Evolutionary conservation across 1,139 yeast genomes (phyloP).

Genomic region (Komagataea norvegica): DNA sequence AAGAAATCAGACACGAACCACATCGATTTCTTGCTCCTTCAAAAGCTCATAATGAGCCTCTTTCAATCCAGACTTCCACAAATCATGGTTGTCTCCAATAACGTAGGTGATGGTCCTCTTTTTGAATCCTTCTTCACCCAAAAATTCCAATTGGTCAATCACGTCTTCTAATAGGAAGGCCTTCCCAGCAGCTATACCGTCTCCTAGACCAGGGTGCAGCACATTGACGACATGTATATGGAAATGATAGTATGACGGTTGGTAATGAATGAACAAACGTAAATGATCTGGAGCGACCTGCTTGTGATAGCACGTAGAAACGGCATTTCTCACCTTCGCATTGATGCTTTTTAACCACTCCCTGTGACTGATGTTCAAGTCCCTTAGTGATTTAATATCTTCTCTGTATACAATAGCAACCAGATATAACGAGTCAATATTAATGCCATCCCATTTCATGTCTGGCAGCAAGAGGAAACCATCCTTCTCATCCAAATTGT

Average conservation of each 20-base stretch:
- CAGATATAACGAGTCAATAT: slow-evolving; percentile 65
- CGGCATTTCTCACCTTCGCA: slow-evolving; percentile 40
- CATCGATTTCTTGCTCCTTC: slow-evolving; percentile 3
- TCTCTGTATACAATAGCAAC: slow-evolving; percentile 70
- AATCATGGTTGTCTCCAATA: slow-evolving; percentile 72
- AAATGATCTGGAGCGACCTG: slow-evolving; percentile 47
- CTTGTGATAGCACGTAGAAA: slow-evolving; percentile 40
- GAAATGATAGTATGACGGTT: slow-evolving; percentile 93
- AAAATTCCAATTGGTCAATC: slow-evolving; percentile 58
- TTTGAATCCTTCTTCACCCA: slow-evolving; percentile 49
- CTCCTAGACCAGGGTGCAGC: slow-evolving; percentile 66
- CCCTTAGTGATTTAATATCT: slow-evolving; percentile 75
- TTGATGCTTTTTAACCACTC: slow-evolving; percentile 49
- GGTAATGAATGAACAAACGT: slow-evolving; percentile 81
- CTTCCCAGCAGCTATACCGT: slow-evolving; percentile 70
- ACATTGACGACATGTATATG: slow-evolving; percentile 88
- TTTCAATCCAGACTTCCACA: slow-evolving; percentile 48
- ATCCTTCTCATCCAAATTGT: slow-evolving; percentile 48
- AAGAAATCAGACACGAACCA: neutral
- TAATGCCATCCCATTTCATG: slow-evolving; percentile 90
- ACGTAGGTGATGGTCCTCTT: slow-evolving; percentile 49
- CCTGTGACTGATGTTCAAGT: slow-evolving; percentile 55
- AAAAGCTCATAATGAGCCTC: slow-evolving; percentile 13
- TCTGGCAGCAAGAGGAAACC: slow-evolving; percentile 70
- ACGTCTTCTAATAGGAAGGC: slow-evolving; percentile 80